Conservation (phyloP, 352 stramenopile species). For the Thalassiosira gravida region DNA sequence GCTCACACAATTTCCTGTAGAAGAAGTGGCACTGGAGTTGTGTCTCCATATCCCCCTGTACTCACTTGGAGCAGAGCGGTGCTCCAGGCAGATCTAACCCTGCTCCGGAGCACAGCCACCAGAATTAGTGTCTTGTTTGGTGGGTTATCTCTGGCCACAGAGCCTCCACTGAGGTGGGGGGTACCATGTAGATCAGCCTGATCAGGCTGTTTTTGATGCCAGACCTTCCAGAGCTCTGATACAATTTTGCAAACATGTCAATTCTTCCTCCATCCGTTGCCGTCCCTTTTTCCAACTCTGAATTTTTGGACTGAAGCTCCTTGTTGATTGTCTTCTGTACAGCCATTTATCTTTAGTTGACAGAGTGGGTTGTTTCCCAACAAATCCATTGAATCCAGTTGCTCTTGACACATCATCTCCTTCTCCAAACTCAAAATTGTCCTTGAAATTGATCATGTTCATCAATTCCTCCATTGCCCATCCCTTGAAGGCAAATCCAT, state of each 20-base stretch:
- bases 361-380: background rate
- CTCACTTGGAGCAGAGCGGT: conserved; percentile 1
- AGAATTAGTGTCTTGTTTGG: background rate
- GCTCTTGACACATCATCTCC: background rate
- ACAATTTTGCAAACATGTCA: background rate
- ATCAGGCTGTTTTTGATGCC: background rate
- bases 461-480: background rate
- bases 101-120: background rate
- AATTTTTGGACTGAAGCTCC: background rate
- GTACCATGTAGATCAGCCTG: background rate
- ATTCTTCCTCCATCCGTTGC: background rate
- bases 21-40: background rate
- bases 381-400: background rate
- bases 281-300: background rate
- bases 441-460: background rate
- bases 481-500: background rate
- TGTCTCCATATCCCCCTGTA: background rate
- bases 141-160: background rate
- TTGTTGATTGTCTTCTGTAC: background rate
- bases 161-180: background rate
- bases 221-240: background rate
- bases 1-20: background rate
- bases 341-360: background rate
- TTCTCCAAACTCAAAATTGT: background rate
- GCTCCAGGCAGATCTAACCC: conserved; percentile 1